Percentiles rank a stretch among this genome's conserved stretches.
Evolutionary conservation across 192 early-diverging fungal species (phyloP).

Genomic region (Coemansia sp.): DNA sequence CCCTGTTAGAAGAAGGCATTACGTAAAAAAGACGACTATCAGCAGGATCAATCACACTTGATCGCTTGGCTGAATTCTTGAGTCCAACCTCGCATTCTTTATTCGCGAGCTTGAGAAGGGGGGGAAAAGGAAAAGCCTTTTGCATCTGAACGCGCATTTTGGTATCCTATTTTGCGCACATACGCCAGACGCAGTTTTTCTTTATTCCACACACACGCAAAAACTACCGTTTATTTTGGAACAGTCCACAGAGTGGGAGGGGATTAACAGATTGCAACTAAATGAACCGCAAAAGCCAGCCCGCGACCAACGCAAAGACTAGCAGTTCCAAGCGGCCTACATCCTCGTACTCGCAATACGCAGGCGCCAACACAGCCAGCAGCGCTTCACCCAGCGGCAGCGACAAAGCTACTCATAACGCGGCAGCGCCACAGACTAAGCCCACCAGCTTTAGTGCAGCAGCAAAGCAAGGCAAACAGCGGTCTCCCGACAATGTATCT

Average conservation of each 20-base stretch:
- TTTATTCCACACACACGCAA: neutral
- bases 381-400: constrained; percentile 12
- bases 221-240: neutral
- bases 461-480: constrained; percentile 36
- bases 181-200: neutral
- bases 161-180: neutral
- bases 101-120: neutral
- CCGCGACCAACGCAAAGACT: constrained; percentile 45
- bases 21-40: constrained; percentile 8
- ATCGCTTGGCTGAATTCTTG: constrained; percentile 5
- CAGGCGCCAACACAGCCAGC: constrained; percentile 19
- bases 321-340: constrained; percentile 47
- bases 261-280: constrained; percentile 21
- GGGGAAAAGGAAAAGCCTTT: neutral
- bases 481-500: constrained; percentile 32
- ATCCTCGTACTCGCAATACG: constrained; percentile 46
- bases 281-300: constrained; percentile 51
- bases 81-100: neutral
- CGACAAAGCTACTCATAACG: constrained; percentile 13
- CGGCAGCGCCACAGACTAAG: constrained; percentile 21
- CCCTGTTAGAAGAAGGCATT: constrained; percentile 13
- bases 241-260: constrained; percentile 6
- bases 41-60: constrained; percentile 2
- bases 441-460: constrained; percentile 21
- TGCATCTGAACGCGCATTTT: constrained; percentile 4